Base-by-base conservation (phyloP, 768 basidiomycete species). In the Boletus vinaceobasis region DNA sequence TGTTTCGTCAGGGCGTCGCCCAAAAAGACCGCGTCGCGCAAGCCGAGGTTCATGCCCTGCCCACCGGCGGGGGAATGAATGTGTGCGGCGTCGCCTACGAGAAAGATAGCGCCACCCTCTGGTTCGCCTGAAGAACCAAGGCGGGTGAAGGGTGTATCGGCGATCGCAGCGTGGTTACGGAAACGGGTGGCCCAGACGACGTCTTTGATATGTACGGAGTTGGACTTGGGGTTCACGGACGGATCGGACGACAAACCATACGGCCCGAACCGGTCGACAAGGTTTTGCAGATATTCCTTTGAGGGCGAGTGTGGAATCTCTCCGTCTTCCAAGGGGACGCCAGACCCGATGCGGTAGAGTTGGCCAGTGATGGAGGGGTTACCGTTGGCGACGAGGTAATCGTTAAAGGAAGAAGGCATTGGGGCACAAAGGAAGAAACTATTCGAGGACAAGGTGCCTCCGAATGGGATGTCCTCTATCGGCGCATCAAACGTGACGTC, bases 41-140 rank as follows among this genome's bases (percentile, higher is more conserved):
- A 63, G 10, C 81, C 81, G 26, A 83, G 74, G 55, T 82, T 82
- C 81, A 84, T 79, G 7, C 82, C 82, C 57, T 83, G 82, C 1
- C 82, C 82, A 4, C 82, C 81, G 2, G 74, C 72, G 5, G 82
- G 81, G 1, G 82, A 78, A 51, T 82, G 82, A 45, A 81, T 76
- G 21, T 79, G 73, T 21, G 81, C 82, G 1, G 81, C 80, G 58
- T 80, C 78, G 1, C 77, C 78, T 2, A 77, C 46, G 43, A 80
- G 62, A 31, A 71, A 11, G 38, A 71, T 52, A 0, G 21, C 61
- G 0, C 59, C 62, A 2, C 65, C 66, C n/a, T 52, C 53, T 37
- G 55, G 23, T n/a, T 14, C 37, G 1, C 48, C 55, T 1, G 53
- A 49, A 1, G 55, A 55, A 1, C 65, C 64, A 4, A 74, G 62